Evolutionary conservation across 1,139 yeast species (phyloP).

Genomic region (Arxiozyma slooffiae): DNA sequence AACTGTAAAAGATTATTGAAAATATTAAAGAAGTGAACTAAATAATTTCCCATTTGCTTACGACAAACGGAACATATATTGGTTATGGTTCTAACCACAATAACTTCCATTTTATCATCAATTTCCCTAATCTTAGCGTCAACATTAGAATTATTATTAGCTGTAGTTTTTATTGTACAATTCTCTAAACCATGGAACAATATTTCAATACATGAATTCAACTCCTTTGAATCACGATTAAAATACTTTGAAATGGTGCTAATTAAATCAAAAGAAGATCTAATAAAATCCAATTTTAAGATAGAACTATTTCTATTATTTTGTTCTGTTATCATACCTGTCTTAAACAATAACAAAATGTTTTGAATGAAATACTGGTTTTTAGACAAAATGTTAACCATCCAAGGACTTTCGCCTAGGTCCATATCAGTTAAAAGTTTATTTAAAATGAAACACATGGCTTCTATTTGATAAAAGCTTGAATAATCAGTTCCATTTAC

Average conservation of each 20-base stretch:
- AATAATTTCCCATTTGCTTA: conserved; percentile 36
- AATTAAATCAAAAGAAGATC: conserved; percentile 44
- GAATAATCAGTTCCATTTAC: conserved; percentile 20
- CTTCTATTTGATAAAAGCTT: conserved; percentile 48
- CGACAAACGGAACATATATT: conserved; percentile 55
- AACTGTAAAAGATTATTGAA: conserved; percentile 42
- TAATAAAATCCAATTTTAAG: conserved; percentile 27
- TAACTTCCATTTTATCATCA: conserved; percentile 27
- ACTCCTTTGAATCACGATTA: conserved; percentile 32
- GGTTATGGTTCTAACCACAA: conserved; percentile 51
- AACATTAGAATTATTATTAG: conserved; percentile 6
- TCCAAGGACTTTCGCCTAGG: conserved; percentile 35
- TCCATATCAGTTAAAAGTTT: conserved; percentile 36
- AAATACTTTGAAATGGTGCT: conserved; percentile 49
- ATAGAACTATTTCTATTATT: conserved; percentile 2
- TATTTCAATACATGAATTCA: conserved; percentile 44
- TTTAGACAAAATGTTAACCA: conserved; percentile 29
- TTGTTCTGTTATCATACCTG: conserved; percentile 17
- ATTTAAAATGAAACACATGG: conserved; percentile 55
- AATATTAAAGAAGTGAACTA: conserved; percentile 45
- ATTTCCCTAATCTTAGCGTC: conserved; percentile 7
- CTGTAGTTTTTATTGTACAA: conserved; percentile 13
- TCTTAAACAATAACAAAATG: conserved; percentile 24
- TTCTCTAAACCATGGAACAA: conserved; percentile 35
- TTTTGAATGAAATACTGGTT: conserved; percentile 21